phyloP scores from a whole-genome alignment of 164 flowering plant genomes.

The Vitis labrusca region DNA sequence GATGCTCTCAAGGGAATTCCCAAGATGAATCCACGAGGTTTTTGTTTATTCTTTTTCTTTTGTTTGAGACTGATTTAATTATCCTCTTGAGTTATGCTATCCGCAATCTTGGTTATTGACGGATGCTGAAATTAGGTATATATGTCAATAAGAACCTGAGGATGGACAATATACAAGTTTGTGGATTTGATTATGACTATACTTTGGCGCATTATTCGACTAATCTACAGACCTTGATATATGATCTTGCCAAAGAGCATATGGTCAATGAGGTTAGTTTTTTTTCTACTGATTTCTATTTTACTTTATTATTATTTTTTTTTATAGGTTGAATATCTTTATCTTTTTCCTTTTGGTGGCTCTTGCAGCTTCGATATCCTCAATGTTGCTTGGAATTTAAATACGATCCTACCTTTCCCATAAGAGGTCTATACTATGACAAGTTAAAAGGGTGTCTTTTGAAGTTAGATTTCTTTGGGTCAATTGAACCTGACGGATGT shows the following conservation, averaged over 20 bases:
- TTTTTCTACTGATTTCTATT: not conserved
- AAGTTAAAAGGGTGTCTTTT: slow-evolving; percentile 81
- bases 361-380: slow-evolving; percentile 79
- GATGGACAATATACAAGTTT: slow-evolving; percentile 79
- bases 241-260: slow-evolving; percentile 85
- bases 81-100: not conserved
- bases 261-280: slow-evolving; percentile 86
- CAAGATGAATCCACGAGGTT: slow-evolving; percentile 88
- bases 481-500: slow-evolving; percentile 91
- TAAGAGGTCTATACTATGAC: slow-evolving; percentile 86
- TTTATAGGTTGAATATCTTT: not conserved
- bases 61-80: not conserved
- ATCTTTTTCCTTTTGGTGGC: slow-evolving; percentile 6
- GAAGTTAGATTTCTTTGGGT: slow-evolving; percentile 92
- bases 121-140: slow-evolving; percentile 49
- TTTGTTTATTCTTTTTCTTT: not conserved
- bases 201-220: slow-evolving; percentile 93
- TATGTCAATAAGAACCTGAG: slow-evolving; percentile 86
- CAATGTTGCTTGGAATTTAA: slow-evolving; percentile 63
- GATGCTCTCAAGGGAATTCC: slow-evolving; percentile 70
- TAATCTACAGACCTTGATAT: slow-evolving; percentile 75
- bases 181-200: slow-evolving; percentile 92
- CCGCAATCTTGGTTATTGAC: slow-evolving; percentile 3
- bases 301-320: not conserved
- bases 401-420: slow-evolving; percentile 81